Base-by-base conservation (phyloP, 352 stramenopile species). In the Pythium biforme region DNA sequence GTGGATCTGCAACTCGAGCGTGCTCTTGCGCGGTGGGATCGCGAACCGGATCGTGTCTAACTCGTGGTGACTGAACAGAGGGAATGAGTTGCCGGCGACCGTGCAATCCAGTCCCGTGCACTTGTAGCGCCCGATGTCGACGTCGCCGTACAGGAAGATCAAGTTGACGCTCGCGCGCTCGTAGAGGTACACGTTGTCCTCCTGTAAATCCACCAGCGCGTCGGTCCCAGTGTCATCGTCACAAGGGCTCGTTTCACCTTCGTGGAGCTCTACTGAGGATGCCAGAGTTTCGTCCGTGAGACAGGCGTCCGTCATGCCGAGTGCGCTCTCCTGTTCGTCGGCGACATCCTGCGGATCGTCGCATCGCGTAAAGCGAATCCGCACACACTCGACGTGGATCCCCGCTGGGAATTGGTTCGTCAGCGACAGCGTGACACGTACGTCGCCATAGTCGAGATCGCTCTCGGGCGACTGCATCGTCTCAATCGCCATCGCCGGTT, bases 101-200 rank as follows among this genome's bases (percentile, higher is more conserved):
- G 81, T 59, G 41, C 83, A 90, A 43, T 88, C 79, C 17, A 90
- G 68, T 8, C 70, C 56, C 22, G 67, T 74, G 57, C 83, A 92
- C 6, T 66, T 68, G 58, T 90, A 92, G 3, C 40, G 34, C 2
- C 83, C 80, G 22, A 86, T 66, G 2, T 68, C 68, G 22, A 92
- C 63, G 25, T 69, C 66, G 4, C 64, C 70, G 26, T 86, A 73
- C 10, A 77, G 46, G 39, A 86, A 89, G 23, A 81, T 71, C 9
- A 89, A 52, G 34, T 76, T 79, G 0, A 81, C 71, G 8, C 69
- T 77, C 22, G 74, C 79, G 25, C 82, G 79, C 31, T 89, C 79
- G 48, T 87, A 73, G 19, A 90, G 46, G 50, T 83, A 81, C 39
- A 90, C 76, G 39, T 87, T 77, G 14, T 46, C 76, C 40, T 89